phyloP scores from a whole-genome alignment of 805 yeast genomes.

The Sugiyamaella americana region DNA sequence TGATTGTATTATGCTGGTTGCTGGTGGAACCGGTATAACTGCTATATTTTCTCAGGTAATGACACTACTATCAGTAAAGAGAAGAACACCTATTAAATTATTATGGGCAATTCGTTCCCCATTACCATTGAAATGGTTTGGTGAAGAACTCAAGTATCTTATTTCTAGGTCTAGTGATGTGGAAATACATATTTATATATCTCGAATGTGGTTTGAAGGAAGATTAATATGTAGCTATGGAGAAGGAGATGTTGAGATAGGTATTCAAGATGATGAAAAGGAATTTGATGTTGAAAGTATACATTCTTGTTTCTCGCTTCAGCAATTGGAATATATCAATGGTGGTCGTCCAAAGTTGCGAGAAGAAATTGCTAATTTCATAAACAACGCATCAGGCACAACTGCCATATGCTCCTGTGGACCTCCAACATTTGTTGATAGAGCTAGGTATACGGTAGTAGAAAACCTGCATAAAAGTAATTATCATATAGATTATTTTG shows the following conservation, averaged over 20 bases:
- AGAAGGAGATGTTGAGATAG: not conserved
- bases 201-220: not conserved
- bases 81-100: slow-evolving; percentile 35
- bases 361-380: slow-evolving; percentile 9
- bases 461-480: slow-evolving; percentile 7
- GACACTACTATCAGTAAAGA: not conserved
- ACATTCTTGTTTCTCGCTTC: not conserved
- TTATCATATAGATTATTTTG: slow-evolving; percentile 30
- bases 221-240: too few species aligned
- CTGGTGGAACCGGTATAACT: slow-evolving; percentile 75
- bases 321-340: not conserved
- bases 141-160: slow-evolving; percentile 32
- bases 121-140: slow-evolving; percentile 43
- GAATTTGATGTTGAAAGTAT: not conserved
- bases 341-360: slow-evolving; percentile 13
- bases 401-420: slow-evolving; percentile 53
- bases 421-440: slow-evolving; percentile 51
- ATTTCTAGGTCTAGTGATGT: slow-evolving; percentile 11
- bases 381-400: slow-evolving; percentile 30
- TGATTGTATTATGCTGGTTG: slow-evolving; percentile 51
- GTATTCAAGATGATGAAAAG: not conserved
- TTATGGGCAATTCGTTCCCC: slow-evolving; percentile 57
- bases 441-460: slow-evolving; percentile 40
- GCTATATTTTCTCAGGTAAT: slow-evolving; percentile 46
- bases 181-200: not conserved